A percentile compares a stretch with the other conserved stretches of the same genome.
These are phyloP conservation scores for Gossypium schwendimanii DNA, from an alignment of 441 rosid genomes.

Conservation along the genomic window DNA sequence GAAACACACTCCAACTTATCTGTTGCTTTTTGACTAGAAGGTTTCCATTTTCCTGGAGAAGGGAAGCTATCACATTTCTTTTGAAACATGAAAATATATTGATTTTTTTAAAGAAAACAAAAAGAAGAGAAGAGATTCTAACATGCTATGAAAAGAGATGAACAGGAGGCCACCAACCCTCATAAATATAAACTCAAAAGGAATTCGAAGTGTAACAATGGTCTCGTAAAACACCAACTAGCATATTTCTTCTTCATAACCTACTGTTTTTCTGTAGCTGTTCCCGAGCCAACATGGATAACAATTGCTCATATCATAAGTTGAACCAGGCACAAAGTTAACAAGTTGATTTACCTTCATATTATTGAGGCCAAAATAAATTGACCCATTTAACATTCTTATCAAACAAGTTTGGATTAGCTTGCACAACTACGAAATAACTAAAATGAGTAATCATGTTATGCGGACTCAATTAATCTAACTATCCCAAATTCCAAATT, in stretches of 20 bases:
- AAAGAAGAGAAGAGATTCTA: not conserved
- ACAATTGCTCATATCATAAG: not conserved
- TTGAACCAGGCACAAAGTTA: not conserved
- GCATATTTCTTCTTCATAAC: not conserved
- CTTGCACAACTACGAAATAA: not conserved
- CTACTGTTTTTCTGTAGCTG: not conserved
- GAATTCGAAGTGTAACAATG: not conserved
- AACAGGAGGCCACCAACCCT: not conserved
- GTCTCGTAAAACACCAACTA: not conserved
- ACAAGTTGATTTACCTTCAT: not conserved
- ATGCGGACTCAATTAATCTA: not conserved
- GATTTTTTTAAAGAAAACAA: not conserved
- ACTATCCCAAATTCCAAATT: not conserved
- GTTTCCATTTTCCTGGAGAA: conserved; percentile 34
- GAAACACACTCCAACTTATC: conserved; percentile 21
- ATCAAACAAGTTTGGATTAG: conserved; percentile 2
- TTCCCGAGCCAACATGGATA: not conserved
- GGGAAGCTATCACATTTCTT: not conserved
- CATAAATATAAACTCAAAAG: not conserved
- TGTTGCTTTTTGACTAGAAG: conserved; percentile 22
- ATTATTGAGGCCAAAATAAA: not conserved
- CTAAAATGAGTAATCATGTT: not conserved
- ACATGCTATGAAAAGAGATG: not conserved
- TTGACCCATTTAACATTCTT: not conserved
- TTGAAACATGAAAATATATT: not conserved